Evolutionary conservation across 192 early-diverging fungal genomes (phyloP), one percentile per base, ranked within the genome.

Genomic region (Rhizoclosmatium globosum): DNA sequence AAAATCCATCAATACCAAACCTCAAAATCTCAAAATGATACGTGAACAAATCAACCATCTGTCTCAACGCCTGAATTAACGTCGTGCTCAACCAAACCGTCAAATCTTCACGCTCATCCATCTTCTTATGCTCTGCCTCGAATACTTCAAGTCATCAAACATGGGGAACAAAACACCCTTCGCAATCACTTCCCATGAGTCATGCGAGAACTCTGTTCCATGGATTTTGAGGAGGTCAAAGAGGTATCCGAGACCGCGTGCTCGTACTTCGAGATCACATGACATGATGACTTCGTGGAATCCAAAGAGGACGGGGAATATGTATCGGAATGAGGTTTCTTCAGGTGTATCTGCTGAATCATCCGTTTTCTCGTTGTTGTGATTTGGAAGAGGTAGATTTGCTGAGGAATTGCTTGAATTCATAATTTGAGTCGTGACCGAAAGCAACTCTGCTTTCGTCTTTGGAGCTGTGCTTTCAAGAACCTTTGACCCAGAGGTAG

Each of bases 31-130:
- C 93, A 76, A 89, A 95, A 79, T 94, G 95, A 72, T 81, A 81
- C 0, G 91, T 88, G 70, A 95, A 97, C 72, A 98, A 82, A 61
- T 95, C 93, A 17, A 98, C 89, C 62, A 98, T 86, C 78, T 91
- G 91, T 46, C 95, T 86, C 76, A 98, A 85, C 7, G 96, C 96
- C 84, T 95, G 93, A 81, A 98, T 93, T 83, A 98, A 87, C 17
- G 96, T 97, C 19, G 95, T 98, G 9, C 94, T 96, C 68, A 98
- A 87, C 96, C 96, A 98, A 23, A 98, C 92, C 68, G 91, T 92
- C 82, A 96, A 87, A 74, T 98, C 95, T 77, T 97, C 96, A 41
- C 92, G 87, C 44, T 92, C 92, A 31, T 92, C 91, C 68, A 93
- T 92, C 4, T 94, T 91, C 43, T 85, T 79, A 47, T 85, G 84